A percentile compares a stretch with the other conserved stretches of the same genome.
Conservation (phyloP, 1,139 yeast species). For the Suhomyces bribrorum region DNA sequence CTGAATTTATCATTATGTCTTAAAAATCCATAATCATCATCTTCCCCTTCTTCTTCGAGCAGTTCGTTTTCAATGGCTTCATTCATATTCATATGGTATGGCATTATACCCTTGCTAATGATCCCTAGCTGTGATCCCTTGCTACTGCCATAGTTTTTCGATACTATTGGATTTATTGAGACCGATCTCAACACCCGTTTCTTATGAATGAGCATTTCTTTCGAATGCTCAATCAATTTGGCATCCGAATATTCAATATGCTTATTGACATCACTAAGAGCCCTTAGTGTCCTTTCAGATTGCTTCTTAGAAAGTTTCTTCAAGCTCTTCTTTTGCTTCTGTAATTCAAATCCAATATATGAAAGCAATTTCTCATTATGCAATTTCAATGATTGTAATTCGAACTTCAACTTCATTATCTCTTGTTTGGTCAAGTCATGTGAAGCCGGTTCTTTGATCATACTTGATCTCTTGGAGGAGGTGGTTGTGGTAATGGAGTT, state of each 20-base stretch:
- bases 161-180: conserved; percentile 43
- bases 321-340: conserved; percentile 48
- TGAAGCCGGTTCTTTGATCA: conserved; percentile 33
- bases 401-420: conserved; percentile 53
- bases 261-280: conserved; percentile 19
- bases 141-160: conserved; percentile 25
- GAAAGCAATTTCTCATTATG: conserved; percentile 59
- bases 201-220: conserved; percentile 44
- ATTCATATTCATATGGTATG: conserved; percentile 18
- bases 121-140: conserved; percentile 14
- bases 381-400: conserved; percentile 52
- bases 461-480: conserved; percentile 43
- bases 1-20: conserved; percentile 31
- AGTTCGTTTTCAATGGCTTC: conserved; percentile 12
- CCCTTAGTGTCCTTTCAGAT: conserved; percentile 22
- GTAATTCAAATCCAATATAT: conserved; percentile 59
- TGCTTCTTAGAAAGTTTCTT: conserved; percentile 44
- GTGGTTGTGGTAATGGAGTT: conserved; percentile 23
- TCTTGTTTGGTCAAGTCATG: conserved; percentile 50
- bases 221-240: conserved; percentile 48
- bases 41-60: conserved; percentile 12
- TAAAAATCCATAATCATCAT: conserved; percentile 40
- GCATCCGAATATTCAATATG: conserved; percentile 56
- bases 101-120: conserved; percentile 23
- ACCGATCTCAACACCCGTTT: conserved; percentile 48